A percentile compares a stretch with the other conserved stretches of the same genome.
Evolutionary conservation across 2,329 filamentous ascomycete genomes (phyloP).

Genomic region (Paraphaeosphaeria sporulosa): DNA sequence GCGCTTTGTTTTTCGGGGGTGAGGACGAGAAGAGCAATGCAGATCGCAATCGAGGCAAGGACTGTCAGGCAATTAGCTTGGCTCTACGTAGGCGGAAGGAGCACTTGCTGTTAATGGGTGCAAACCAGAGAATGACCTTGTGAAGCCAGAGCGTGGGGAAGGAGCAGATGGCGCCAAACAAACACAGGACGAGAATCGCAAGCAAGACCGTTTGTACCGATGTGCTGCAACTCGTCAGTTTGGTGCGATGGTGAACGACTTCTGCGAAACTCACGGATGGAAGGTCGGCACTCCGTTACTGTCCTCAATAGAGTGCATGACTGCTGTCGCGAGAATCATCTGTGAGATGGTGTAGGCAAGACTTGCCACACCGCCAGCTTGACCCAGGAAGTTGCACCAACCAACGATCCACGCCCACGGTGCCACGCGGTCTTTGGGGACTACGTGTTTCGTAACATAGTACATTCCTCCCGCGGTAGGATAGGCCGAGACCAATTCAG

Average conservation of each 20-base stretch:
- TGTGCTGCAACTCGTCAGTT: slow-evolving; percentile 51
- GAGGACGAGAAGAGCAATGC: slow-evolving; percentile 64
- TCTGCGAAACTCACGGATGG: slow-evolving; percentile 58
- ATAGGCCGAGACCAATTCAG: slow-evolving; percentile 71
- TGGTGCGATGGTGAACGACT: too few species aligned
- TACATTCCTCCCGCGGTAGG: slow-evolving; percentile 74
- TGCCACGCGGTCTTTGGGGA: slow-evolving; percentile 66
- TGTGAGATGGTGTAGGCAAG: slow-evolving; percentile 70
- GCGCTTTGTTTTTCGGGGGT: slow-evolving; percentile 67
- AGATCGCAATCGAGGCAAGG: slow-evolving; percentile 66
- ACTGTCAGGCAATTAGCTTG: slow-evolving; percentile 43
- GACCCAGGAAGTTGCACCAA: slow-evolving; percentile 72
- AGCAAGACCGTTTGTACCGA: slow-evolving; percentile 66
- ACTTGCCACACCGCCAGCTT: slow-evolving; percentile 69
- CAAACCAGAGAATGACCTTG: slow-evolving; percentile 69
- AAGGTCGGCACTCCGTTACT: slow-evolving; percentile 60
- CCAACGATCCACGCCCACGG: slow-evolving; percentile 71
- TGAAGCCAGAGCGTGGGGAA: slow-evolving; percentile 67
- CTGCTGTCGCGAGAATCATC: slow-evolving; percentile 68
- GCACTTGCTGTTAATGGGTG: slow-evolving; percentile 66
- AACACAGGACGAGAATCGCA: slow-evolving; percentile 62
- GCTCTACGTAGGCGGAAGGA: neutral
- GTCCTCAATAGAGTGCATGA: slow-evolving; percentile 65
- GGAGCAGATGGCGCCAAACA: slow-evolving; percentile 68
- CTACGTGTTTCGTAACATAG: slow-evolving; percentile 71